A percentile compares a stretch with the other conserved stretches of the same genome.
phyloP scores from a whole-genome alignment of 495 filamentous ascomycete genomes.

The Melanomma pulvis-pyrius region DNA sequence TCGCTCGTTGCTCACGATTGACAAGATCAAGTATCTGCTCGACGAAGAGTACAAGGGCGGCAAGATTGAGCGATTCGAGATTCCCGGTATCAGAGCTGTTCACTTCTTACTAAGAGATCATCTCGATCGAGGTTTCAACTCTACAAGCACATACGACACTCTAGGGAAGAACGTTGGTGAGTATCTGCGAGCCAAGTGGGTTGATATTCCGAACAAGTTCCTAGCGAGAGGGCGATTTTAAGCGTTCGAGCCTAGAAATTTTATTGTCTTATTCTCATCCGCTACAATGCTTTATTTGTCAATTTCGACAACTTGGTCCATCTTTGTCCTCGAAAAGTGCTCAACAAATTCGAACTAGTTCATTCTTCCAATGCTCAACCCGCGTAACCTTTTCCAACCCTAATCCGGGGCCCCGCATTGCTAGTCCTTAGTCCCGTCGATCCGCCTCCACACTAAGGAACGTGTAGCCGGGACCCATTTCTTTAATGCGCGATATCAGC shows the following conservation, averaged over 20 bases:
- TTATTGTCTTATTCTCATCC: no score
- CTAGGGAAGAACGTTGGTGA: slow-evolving; percentile 37
- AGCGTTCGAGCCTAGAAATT: not conserved
- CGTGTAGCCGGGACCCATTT: slow-evolving; percentile 5
- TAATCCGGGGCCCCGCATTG: slow-evolving; percentile 17
- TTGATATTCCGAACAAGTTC: slow-evolving; percentile 32
- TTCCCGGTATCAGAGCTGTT: slow-evolving; percentile 37
- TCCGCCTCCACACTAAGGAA: slow-evolving; percentile 8
- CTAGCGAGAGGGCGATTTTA: slow-evolving; percentile 10
- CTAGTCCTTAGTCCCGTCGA: slow-evolving; percentile 9
- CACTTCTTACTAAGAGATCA: slow-evolving; percentile 40
- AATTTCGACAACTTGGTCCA: no score
- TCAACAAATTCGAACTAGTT: not conserved
- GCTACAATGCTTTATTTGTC: no score
- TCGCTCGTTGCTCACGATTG: slow-evolving; percentile 49
- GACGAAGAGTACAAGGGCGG: slow-evolving; percentile 48
- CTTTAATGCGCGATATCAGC: not conserved
- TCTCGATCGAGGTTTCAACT: slow-evolving; percentile 35
- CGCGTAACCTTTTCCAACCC: slow-evolving; percentile 23
- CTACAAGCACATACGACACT: slow-evolving; percentile 34
- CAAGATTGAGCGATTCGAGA: slow-evolving; percentile 50
- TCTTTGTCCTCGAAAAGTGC: no score
- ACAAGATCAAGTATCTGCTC: slow-evolving; percentile 47
- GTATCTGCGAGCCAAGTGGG: slow-evolving; percentile 19
- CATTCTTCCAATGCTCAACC: not conserved